A percentile compares a stretch with the other conserved stretches of the same genome.
These are phyloP conservation scores for Mucor plumbeus DNA, from an alignment of 371 early-diverging fungal genomes.

Conservation along the genomic window DNA sequence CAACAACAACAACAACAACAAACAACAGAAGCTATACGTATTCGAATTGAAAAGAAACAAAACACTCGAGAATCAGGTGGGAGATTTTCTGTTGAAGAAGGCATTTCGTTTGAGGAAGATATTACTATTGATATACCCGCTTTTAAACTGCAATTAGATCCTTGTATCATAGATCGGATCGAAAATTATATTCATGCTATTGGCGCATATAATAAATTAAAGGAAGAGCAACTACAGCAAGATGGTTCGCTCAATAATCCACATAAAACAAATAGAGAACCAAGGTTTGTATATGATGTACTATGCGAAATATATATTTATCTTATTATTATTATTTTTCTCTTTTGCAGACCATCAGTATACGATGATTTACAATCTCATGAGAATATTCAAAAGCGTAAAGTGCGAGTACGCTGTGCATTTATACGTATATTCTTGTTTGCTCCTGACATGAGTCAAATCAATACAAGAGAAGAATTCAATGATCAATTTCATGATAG, in stretches of 20 bases:
- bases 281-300: neutral
- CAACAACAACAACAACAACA: neutral
- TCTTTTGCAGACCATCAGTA: constrained; percentile 11
- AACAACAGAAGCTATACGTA: neutral
- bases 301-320: too few relatives aligned
- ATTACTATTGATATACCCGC: constrained; percentile 56
- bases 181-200: constrained; percentile 52
- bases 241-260: neutral
- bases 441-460: constrained; percentile 54
- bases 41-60: constrained; percentile 39
- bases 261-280: neutral
- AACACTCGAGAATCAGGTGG: constrained; percentile 15
- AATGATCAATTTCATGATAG: constrained; percentile 40
- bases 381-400: constrained; percentile 21
- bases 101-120: constrained; percentile 41
- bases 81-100: constrained; percentile 26
- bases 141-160: constrained; percentile 54
- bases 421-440: constrained; percentile 49
- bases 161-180: constrained; percentile 52
- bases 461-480: constrained; percentile 39
- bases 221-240: constrained; percentile 2
- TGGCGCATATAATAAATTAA: constrained; percentile 16
- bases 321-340: neutral
- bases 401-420: constrained; percentile 33
- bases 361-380: constrained; percentile 20